Conservation (phyloP, 352 stramenopile genomes). For the Phytophthora sp. region DNA sequence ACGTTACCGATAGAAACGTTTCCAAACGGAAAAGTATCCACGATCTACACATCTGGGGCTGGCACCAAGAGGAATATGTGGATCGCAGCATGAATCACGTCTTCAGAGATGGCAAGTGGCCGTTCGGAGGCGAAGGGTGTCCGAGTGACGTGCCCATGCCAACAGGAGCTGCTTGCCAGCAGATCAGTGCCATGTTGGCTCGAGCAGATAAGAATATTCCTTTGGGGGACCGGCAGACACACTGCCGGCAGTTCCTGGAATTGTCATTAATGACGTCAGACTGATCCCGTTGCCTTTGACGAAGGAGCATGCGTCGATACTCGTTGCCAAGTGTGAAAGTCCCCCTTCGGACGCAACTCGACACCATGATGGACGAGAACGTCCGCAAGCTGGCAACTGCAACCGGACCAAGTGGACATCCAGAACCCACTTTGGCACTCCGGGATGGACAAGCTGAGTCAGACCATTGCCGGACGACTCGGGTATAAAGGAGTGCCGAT, state of each 20-base stretch:
- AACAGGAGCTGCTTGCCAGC: not conserved
- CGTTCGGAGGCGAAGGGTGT: not conserved
- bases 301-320: not conserved
- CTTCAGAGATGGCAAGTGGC: not conserved
- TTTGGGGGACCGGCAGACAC: not conserved
- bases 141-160: not conserved
- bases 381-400: conserved; percentile 20
- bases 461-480: not conserved
- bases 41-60: no score
- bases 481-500: conserved; percentile 10
- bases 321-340: conserved; percentile 29
- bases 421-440: conserved; percentile 8
- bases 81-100: no score
- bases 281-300: not conserved
- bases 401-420: conserved; percentile 1
- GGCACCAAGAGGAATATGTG: not conserved
- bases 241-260: not conserved
- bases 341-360: not conserved
- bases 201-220: conserved; percentile 2
- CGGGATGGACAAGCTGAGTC: conserved; percentile 1
- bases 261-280: not conserved
- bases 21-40: no score
- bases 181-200: conserved; percentile 1
- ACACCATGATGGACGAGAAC: conserved; percentile 14
- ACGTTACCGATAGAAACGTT: no score